Base-by-base conservation (phyloP, 495 filamentous ascomycete species). In the Lentithecium fluviatile region DNA sequence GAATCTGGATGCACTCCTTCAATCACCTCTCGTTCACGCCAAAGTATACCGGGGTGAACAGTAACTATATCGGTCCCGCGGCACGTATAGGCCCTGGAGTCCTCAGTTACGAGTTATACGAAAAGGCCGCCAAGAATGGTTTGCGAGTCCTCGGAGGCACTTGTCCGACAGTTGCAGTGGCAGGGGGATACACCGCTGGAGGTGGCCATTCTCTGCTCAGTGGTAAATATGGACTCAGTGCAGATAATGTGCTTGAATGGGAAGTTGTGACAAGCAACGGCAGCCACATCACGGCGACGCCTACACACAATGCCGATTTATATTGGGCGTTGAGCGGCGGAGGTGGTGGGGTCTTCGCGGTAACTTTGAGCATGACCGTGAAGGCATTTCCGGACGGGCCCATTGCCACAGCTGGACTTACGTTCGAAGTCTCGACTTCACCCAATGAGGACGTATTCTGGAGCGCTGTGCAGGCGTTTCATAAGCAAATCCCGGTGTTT, bases 111-210 rank as follows among this genome's bases (percentile, higher is more conserved):
- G 56, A 77, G 75, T 0, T 67, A 76, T 36, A 43, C 68, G 29
- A 65, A 73, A 17, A 70, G 69, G 1, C 70, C 77, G 3, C 75
- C 71, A 3, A 70, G 74, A 0, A 69, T 79, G 13, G 78, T 6
- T 7, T 15, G 2, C 12, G 21, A 8, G n/a, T 34, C 10, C 21
- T 52, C 5, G 77, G 15, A 82, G 84, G 24, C n/a, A 77, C 82
- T 46, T 76, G 78, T n/a, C 66, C 70, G 38, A 65, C 1, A 40
- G 69, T 72, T 4, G 70, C 75, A 19, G 20, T 75, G 8, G 66
- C 67, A 62, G 81, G 82, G 25, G 80, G 82, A 2, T 83, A 71
- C 45, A 71, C 76, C n/a, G 76, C 79, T 21, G 80, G 77, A 8
- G 82, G 82, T 12, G 82, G 82, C 10, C 34, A 42, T 23, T 71